These are phyloP conservation scores for Lasiodiplodia sp. DNA, from an alignment of 2,329 filamentous ascomycete species.

Conservation along the genomic window DNA sequence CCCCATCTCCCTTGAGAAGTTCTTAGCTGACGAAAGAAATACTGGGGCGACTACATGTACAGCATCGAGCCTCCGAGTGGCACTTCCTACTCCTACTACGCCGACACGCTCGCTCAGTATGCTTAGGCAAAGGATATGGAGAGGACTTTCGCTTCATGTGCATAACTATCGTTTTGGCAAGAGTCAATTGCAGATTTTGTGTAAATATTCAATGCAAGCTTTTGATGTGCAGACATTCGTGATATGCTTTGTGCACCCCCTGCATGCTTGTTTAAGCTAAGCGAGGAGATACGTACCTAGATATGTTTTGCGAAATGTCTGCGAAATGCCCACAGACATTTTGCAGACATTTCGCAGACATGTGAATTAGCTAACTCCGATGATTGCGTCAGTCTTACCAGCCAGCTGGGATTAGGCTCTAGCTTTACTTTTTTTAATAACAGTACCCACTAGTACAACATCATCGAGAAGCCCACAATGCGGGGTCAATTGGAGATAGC, in stretches of 20 bases:
- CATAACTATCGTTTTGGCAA: background rate
- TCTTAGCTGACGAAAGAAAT: background rate
- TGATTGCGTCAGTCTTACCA: background rate
- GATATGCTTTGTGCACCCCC: no score
- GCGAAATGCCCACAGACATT: no score
- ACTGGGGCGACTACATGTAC: slow-evolving; percentile 51
- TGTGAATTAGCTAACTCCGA: background rate
- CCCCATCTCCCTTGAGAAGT: no score
- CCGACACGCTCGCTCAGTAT: slow-evolving; percentile 1
- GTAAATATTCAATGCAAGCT: slow-evolving; percentile 1
- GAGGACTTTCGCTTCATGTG: slow-evolving; percentile 8
- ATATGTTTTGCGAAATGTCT: no score
- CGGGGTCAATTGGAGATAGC: background rate
- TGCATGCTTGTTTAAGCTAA: no score
- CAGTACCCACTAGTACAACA: background rate
- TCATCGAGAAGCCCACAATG: background rate
- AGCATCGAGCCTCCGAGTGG: slow-evolving; percentile 55
- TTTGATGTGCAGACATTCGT: background rate
- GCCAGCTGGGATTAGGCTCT: background rate
- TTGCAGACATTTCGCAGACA: no score
- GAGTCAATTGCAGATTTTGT: background rate
- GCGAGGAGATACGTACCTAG: no score
- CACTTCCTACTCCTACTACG: slow-evolving; percentile 40
- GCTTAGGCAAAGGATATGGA: background rate
- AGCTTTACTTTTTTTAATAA: background rate